phyloP scores from a whole-genome alignment of 805 yeast genomes.

The Wickerhamomyces chaumierensis region DNA sequence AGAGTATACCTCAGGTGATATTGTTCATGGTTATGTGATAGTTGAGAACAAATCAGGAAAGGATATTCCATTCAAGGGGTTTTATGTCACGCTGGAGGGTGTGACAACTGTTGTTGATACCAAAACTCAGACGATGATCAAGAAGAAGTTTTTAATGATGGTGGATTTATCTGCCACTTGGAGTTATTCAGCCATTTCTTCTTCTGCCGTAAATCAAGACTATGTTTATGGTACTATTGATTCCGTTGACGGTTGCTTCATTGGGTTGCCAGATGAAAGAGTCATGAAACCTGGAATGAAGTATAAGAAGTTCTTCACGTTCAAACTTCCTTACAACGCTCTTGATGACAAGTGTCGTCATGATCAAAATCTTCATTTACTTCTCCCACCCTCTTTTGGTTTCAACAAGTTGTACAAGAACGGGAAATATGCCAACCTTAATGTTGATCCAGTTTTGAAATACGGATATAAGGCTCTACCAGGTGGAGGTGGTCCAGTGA shows the following conservation, averaged over 20 bases:
- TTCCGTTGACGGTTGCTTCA: constrained; percentile 28
- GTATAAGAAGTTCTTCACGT: constrained; percentile 48
- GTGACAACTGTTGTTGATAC: constrained; percentile 22
- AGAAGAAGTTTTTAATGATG: constrained; percentile 45
- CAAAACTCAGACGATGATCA: constrained; percentile 21
- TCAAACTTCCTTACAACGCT: constrained; percentile 42
- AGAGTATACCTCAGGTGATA: constrained; percentile 59
- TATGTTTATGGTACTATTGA: constrained; percentile 30
- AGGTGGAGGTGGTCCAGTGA: constrained; percentile 40
- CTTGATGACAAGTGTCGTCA: constrained; percentile 43
- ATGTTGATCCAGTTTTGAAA: constrained; percentile 23
- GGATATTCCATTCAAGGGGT: constrained; percentile 50
- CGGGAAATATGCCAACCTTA: constrained; percentile 21
- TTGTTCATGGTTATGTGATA: constrained; percentile 45
- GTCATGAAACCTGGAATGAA: constrained; percentile 35
- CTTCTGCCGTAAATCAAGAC: constrained; percentile 34
- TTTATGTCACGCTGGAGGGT: constrained; percentile 40
- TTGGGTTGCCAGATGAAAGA: constrained; percentile 41
- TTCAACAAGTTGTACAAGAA: constrained; percentile 21
- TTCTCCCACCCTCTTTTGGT: constrained; percentile 31
- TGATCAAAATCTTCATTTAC: constrained; percentile 26
- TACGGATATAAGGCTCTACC: constrained; percentile 36
- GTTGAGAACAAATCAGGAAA: constrained; percentile 34
- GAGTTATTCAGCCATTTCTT: constrained; percentile 40
- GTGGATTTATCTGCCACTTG: constrained; percentile 45